These are phyloP conservation scores for Hypoxylon sp. DNA, from an alignment of 2,329 filamentous ascomycete species.

Conservation along the genomic window DNA sequence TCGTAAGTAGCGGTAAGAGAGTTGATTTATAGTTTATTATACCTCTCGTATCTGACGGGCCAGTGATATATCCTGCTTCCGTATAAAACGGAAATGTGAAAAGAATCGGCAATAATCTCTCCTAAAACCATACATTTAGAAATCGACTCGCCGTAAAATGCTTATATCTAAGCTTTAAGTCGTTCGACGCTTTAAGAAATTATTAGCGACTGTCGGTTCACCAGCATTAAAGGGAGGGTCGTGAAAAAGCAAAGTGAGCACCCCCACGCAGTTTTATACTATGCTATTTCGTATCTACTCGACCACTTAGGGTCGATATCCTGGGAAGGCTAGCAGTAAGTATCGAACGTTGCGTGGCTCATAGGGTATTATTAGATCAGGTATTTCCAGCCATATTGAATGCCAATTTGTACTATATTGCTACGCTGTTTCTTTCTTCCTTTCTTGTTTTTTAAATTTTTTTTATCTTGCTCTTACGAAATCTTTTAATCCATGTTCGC, in stretches of 20 bases:
- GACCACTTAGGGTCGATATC: not conserved
- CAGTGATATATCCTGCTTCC: not conserved
- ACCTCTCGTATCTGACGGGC: not conserved
- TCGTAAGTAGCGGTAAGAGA: not conserved
- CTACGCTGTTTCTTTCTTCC: not conserved
- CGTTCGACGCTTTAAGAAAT: not conserved
- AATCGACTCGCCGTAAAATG: not conserved
- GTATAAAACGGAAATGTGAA: not conserved
- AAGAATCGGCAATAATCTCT: not conserved
- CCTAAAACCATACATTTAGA: not conserved
- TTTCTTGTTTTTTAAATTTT: not conserved
- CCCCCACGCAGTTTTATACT: not conserved
- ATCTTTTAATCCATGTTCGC: conserved; percentile 13
- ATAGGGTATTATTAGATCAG: conserved; percentile 11
- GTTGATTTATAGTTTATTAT: not conserved
- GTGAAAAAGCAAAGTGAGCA: not conserved
- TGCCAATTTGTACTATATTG: not conserved
- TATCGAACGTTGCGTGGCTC: not conserved
- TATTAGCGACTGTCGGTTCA: not conserved
- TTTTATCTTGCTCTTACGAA: not conserved
- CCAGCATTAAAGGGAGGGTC: not conserved
- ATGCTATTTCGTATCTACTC: not conserved
- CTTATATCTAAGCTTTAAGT: not conserved
- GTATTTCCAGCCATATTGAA: not conserved
- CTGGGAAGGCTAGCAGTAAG: not conserved